Evolutionary conservation across 306 rosid species (phyloP), one percentile per base, ranked within the genome.

Genomic region (Styphnolobium japonicum): DNA sequence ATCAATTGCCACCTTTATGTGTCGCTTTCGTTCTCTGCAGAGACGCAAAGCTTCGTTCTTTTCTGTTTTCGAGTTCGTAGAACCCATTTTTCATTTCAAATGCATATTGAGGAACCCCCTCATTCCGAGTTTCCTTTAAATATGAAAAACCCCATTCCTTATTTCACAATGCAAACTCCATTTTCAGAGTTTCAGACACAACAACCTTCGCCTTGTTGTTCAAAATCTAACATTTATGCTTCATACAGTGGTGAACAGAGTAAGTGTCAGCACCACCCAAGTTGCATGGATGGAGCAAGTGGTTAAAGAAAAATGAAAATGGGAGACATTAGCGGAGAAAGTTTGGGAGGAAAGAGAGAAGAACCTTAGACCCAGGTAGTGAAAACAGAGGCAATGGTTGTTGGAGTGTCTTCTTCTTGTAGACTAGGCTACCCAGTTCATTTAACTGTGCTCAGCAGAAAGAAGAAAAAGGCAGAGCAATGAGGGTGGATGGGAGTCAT

Each of bases 1-100:
- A 80, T 95, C 96, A 75, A 93, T 84, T 15, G 98, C 99, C 55
- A 85, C 93, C 86, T 87, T 86, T 81, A 93, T 91, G 82, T 87
- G 91, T 56, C 96, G 37, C 58, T 88, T 90, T n/a, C 99, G 82
- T 21, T 89, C 97, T 71, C 72, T 95, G 57, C 99, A 95, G 15
- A 95, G 82, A 43, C 92, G 79, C 82, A 93, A 63, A 69, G 98
- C 96, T 84, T 91, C 94, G 55, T 90, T 71, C 62, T 95, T 95
- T 62, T 91, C 93, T 10, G 73, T n/a, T 87, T 80, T 95, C 5
- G 98, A 95, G 90, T 84, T 90, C 15, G 89, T 1, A 65, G 88
- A 83, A 77, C 99, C 99, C 99, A 95, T 93, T 88, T 63, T 49
- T n/a, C 10, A 64, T 40, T 39, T 19, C 60, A 29, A 73, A n/a